These are phyloP conservation scores for Talaromyces pinophilus DNA, from an alignment of 2,329 filamentous ascomycete species.

Conservation along the genomic window DNA sequence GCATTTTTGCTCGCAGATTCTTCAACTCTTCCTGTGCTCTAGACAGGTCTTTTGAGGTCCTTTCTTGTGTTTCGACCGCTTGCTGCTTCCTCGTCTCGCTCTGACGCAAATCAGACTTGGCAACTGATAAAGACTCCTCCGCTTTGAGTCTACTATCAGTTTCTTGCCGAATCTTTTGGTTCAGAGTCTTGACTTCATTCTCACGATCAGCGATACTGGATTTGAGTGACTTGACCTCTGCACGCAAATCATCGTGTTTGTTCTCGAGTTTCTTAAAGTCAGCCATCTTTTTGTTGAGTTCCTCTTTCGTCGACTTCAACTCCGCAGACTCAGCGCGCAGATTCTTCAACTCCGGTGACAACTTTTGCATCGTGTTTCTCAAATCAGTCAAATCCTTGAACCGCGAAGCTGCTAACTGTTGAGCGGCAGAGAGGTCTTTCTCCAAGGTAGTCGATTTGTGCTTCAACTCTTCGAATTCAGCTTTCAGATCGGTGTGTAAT, in stretches of 20 bases:
- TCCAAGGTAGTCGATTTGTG: conserved; percentile 69
- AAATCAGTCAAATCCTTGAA: conserved; percentile 87
- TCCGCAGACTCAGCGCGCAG: conserved; percentile 75
- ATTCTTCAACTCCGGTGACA: conserved; percentile 79
- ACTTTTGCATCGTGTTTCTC: conserved; percentile 75
- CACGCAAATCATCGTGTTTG: conserved; percentile 76
- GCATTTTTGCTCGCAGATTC: conserved; percentile 58
- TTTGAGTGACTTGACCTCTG: conserved; percentile 70
- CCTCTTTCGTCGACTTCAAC: conserved; percentile 73
- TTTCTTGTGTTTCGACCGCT: conserved; percentile 71
- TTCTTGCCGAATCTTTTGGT: conserved; percentile 76
- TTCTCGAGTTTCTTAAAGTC: conserved; percentile 77
- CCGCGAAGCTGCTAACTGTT: conserved; percentile 80
- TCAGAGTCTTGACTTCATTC: conserved; percentile 71
- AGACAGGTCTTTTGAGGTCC: conserved; percentile 67
- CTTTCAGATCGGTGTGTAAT: conserved; percentile 57
- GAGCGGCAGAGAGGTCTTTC: conserved; percentile 79
- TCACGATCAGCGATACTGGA: conserved; percentile 73
- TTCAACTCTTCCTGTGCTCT: conserved; percentile 71
- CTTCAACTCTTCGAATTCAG: conserved; percentile 71
- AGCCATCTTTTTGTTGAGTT: conserved; percentile 62
- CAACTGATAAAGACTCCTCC: conserved; percentile 75
- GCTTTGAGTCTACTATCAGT: conserved; percentile 69
- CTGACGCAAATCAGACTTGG: conserved; percentile 74
- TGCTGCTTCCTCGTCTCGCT: conserved; percentile 79